Conservation (phyloP, 495 filamentous ascomycete species). For the Lophium mytilinum region DNA sequence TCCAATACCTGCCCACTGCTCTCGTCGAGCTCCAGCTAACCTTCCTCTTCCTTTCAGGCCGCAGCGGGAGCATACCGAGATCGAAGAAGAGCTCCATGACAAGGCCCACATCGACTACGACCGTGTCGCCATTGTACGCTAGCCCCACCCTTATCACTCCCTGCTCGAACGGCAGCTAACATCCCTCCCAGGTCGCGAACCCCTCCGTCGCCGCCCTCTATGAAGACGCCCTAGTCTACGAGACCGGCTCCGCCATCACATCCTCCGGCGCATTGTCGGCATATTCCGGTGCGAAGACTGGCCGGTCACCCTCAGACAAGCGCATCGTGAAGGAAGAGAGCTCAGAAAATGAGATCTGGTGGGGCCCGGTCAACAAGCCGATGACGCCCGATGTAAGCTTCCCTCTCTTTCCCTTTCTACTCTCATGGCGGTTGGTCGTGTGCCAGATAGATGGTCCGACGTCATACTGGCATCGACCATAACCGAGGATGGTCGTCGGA, state of each 20-base stretch:
- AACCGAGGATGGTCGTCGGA: conserved; percentile 1
- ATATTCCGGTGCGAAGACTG: conserved; percentile 97
- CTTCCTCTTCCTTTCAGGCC: conserved; percentile 45
- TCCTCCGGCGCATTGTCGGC: conserved; percentile 89
- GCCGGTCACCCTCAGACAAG: conserved; percentile 94
- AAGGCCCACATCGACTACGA: conserved; percentile 99
- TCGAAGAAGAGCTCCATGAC: conserved; percentile 96
- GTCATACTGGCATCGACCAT: conserved; percentile 10
- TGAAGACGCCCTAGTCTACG: conserved; percentile 98
- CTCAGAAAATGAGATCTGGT: conserved; percentile 92
- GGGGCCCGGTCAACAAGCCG: conserved; percentile 97
- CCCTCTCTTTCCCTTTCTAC: conserved; percentile 1
- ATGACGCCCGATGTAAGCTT: conserved; percentile 83
- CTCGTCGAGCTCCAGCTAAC: conserved; percentile 8
- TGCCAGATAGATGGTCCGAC: conserved; percentile 16
- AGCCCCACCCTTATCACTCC: background rate
- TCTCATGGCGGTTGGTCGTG: background rate
- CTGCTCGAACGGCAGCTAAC: background rate
- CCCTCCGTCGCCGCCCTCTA: conserved; percentile 88
- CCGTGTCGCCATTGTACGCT: conserved; percentile 86
- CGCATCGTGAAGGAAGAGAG: conserved; percentile 86
- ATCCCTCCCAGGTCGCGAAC: conserved; percentile 63
- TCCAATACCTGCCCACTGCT: conserved; percentile 12
- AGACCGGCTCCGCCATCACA: conserved; percentile 94
- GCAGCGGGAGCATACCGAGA: conserved; percentile 80